These are phyloP conservation scores for Wolfiporia cocos DNA, from an alignment of 1,284 basidiomycete species.

Conservation along the genomic window DNA sequence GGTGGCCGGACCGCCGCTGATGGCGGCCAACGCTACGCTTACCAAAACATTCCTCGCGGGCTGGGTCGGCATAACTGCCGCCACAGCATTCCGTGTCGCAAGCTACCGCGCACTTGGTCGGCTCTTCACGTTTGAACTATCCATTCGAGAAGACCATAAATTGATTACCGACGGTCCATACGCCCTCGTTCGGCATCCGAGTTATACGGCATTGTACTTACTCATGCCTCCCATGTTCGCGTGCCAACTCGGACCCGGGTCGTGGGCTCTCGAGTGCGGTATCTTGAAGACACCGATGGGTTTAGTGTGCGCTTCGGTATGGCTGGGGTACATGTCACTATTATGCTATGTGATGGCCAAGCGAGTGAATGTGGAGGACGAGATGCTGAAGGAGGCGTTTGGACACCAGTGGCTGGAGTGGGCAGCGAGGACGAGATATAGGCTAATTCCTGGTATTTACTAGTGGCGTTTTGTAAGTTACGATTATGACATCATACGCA, in stretches of 20 bases:
- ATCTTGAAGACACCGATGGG: background rate
- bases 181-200: conserved; percentile 12
- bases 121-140: conserved; percentile 13
- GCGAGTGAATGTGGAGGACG: background rate
- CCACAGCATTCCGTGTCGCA: conserved; percentile 4
- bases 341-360: background rate
- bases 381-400: background rate
- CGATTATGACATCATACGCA: too few species aligned
- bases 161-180: conserved; percentile 13
- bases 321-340: background rate
- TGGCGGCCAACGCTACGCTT: background rate
- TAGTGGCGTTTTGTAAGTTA: too few species aligned
- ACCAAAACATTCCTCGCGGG: conserved; percentile 6
- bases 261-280: background rate
- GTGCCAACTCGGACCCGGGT: background rate
- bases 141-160: conserved; percentile 7
- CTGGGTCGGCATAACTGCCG: conserved; percentile 1
- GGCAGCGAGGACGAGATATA: background rate
- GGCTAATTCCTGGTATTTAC: background rate
- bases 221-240: background rate
- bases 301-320: background rate
- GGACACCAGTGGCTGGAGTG: background rate
- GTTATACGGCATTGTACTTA: conserved; percentile 4
- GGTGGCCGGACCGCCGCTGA: background rate
- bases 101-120: conserved; percentile 11